These are phyloP conservation scores for Komagataella pastoris DNA, from an alignment of 805 yeast species.

Conservation along the genomic window DNA sequence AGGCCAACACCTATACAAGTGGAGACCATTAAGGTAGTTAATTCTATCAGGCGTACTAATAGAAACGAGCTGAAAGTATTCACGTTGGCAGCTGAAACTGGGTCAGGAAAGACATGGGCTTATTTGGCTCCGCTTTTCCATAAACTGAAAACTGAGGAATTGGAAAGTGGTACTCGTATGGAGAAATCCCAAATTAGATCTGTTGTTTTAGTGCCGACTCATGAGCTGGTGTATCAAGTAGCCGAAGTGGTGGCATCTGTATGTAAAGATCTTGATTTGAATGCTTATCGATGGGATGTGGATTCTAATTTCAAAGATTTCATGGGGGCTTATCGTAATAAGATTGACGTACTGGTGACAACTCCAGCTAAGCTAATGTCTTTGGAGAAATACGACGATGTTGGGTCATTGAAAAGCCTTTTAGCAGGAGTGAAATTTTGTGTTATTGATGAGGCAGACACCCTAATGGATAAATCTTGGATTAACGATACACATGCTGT, in stretches of 20 bases:
- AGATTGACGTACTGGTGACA: conserved; percentile 71
- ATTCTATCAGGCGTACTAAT: conserved; percentile 20
- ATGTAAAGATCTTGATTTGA: conserved; percentile 23
- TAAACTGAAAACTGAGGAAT: conserved; percentile 46
- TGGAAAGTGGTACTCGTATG: conserved; percentile 21
- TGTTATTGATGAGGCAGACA: conserved; percentile 91
- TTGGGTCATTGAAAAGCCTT: conserved; percentile 19
- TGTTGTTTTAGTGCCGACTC: conserved; percentile 78
- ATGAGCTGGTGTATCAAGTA: conserved; percentile 80
- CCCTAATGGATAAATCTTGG: conserved; percentile 76
- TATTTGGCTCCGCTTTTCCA: conserved; percentile 69
- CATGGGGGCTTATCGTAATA: conserved; percentile 27
- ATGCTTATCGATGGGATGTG: conserved; percentile 48
- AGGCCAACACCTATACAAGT: conserved; percentile 75
- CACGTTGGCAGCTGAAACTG: conserved; percentile 92
- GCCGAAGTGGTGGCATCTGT: conserved; percentile 25
- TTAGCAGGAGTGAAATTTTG: conserved; percentile 38
- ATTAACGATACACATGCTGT: conserved; percentile 46
- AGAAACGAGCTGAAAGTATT: conserved; percentile 37
- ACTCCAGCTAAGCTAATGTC: conserved; percentile 64
- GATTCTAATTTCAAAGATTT: conserved; percentile 41
- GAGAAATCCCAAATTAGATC: conserved; percentile 42
- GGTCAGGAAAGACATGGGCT: conserved; percentile 94
- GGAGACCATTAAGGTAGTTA: conserved; percentile 52
- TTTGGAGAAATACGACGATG: conserved; percentile 16